A percentile compares a stretch with the other conserved stretches of the same genome.
phyloP scores from a whole-genome alignment of 1,284 basidiomycete genomes.

The Amylostereum areolatum region DNA sequence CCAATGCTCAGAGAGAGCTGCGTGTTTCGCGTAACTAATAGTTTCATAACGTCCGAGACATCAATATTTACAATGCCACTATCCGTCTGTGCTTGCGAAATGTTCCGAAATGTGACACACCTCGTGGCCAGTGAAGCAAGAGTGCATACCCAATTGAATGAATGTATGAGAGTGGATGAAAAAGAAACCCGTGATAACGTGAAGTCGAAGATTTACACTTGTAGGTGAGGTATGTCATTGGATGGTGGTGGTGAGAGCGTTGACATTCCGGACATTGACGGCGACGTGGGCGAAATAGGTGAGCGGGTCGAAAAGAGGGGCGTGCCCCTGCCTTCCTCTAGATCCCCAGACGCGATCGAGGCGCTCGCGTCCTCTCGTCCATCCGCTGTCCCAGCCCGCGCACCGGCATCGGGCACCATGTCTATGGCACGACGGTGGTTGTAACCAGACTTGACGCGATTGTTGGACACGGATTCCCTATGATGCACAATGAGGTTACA shows the following conservation, averaged over 20 bases:
- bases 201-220: conserved; percentile 24
- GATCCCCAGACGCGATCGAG: conserved; percentile 39
- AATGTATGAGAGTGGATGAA: neutral
- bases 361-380: conserved; percentile 55
- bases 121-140: too few relatives aligned
- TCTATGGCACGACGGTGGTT: conserved; percentile 59
- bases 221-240: conserved; percentile 32
- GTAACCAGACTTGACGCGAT: conserved; percentile 67
- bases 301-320: neutral
- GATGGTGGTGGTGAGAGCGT: conserved; percentile 6
- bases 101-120: too few relatives aligned
- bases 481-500: neutral
- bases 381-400: conserved; percentile 56
- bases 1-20: neutral
- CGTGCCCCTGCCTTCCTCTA: conserved; percentile 37
- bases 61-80: too few relatives aligned
- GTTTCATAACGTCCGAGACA: too few relatives aligned
- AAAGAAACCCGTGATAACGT: conserved; percentile 1
- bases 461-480: conserved; percentile 69
- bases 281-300: too few relatives aligned
- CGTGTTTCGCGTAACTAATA: too few relatives aligned
- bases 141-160: neutral
- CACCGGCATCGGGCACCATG: conserved; percentile 59
- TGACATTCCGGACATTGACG: too few relatives aligned
- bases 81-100: too few relatives aligned